Conservation (phyloP, 441 rosid species). For the Euphorbia celastroides region DNA sequence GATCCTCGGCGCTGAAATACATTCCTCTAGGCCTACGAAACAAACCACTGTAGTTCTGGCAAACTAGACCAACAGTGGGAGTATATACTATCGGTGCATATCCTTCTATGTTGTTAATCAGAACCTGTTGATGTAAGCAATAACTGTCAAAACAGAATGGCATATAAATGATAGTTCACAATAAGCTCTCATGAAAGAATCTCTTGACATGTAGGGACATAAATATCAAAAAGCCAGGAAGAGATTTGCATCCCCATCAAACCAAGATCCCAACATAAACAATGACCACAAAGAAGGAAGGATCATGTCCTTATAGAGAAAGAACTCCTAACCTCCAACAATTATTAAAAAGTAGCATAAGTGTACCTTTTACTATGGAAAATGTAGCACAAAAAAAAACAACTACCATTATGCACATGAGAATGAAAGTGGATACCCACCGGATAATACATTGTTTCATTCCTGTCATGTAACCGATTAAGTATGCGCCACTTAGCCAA, state of each 20-base stretch:
- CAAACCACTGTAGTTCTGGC: slow-evolving; percentile 95
- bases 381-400: not conserved
- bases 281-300: not conserved
- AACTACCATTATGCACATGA: too few species aligned
- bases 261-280: not conserved
- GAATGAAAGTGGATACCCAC: slow-evolving; percentile 25
- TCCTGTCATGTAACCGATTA: slow-evolving; percentile 90
- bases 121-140: slow-evolving; percentile 52
- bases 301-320: not conserved
- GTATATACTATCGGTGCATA: slow-evolving; percentile 99
- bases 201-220: not conserved
- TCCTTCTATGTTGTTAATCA: slow-evolving; percentile 87
- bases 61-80: slow-evolving; percentile 98
- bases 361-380: not conserved
- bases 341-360: not conserved
- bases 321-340: not conserved
- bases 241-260: not conserved
- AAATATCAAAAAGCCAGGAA: not conserved
- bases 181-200: not conserved
- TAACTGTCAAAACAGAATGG: not conserved
- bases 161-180: not conserved
- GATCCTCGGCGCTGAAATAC: slow-evolving; percentile 94
- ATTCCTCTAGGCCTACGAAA: slow-evolving; percentile 99
- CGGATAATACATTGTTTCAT: slow-evolving; percentile 96
- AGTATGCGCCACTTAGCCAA: slow-evolving; percentile 96